Base-by-base conservation (phyloP, 768 basidiomycete genomes). In the Leccinum sublutescens region DNA sequence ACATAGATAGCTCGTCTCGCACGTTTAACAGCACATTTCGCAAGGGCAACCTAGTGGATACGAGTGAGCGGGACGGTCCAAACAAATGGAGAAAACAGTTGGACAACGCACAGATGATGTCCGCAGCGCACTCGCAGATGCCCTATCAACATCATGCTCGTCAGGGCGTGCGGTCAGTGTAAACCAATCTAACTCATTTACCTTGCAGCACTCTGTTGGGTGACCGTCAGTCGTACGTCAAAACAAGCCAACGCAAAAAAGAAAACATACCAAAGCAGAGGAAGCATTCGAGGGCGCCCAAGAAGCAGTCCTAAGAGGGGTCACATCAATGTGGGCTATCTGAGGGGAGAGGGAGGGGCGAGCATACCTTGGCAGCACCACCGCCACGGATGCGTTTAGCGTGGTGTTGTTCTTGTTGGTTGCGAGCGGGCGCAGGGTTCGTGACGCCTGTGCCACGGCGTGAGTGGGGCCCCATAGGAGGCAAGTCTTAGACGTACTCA, bases 91-190 rank as follows among this genome's bases (percentile, higher is more conserved):
- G 4, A 33, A n/a, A 2, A 12, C 2, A 29, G 27, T 7, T n/a
- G 17, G 7, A 11, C 9, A 29, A 67, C 88, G 70, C 68, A 89
- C 88, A 91, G 48, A 90, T 63, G 64, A 90, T 89, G 66, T 89
- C 88, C 17, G 76, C 88, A 55, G 72, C 63, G 68, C 87, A 88
- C 29, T 88, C 88, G 79, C 87, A 89, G 74, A 85, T 88, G 25
- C 75, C 86, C 86, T 89, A 25, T 15, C 47, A 58, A 52, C 4
- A 17, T n/a, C 38, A 40, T 17, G 7, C 2, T 12, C 1, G 33
- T 66, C 50, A 58, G 47, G 6, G 2, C n/a, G 7, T 7, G 12
- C 6, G 27, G 5, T 21, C 5, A 23, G 52, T 38, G 9, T 19
- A 5, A 14, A 11, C 9, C n/a, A 15, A 14, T 5, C 4, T 5